phyloP scores from a whole-genome alignment of 208 protist genomes.

The Trypanosoma boissoni region DNA sequence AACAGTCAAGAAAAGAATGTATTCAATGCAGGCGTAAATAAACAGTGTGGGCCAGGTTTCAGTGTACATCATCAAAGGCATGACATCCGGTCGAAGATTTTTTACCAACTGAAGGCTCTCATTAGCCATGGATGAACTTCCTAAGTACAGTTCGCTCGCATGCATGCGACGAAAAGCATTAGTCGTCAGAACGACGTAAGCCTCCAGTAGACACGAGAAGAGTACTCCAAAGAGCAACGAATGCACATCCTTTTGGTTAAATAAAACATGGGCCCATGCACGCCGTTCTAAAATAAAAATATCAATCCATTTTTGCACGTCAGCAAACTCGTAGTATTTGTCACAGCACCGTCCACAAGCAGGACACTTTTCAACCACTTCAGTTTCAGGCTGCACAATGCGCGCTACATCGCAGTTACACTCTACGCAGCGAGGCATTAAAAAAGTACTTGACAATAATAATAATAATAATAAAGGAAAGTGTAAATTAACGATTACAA shows the following conservation, averaged over 20 bases:
- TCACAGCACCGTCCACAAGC: constrained; percentile 58
- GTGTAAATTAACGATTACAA: constrained; percentile 19
- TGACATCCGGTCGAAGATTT: constrained; percentile 39
- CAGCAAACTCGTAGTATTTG: constrained; percentile 72
- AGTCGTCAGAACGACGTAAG: constrained; percentile 64
- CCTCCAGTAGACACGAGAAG: constrained; percentile 63
- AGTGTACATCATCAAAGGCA: constrained; percentile 47
- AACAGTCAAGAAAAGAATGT: constrained; percentile 43
- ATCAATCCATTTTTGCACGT: constrained; percentile 75
- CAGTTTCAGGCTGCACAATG: constrained; percentile 69
- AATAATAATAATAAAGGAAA: constrained; percentile 10
- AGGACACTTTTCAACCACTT: constrained; percentile 69
- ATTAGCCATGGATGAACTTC: neutral
- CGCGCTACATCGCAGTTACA: constrained; percentile 41
- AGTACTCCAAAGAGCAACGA: constrained; percentile 31
- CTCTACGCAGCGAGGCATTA: constrained; percentile 81
- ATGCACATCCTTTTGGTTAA: constrained; percentile 37
- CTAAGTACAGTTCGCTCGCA: neutral
- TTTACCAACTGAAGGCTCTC: constrained; percentile 64
- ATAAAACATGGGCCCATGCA: constrained; percentile 79
- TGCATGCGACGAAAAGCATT: constrained; percentile 29
- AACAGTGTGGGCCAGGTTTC: constrained; percentile 49
- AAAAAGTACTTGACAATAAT: neutral
- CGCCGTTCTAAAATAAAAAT: constrained; percentile 56
- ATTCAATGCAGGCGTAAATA: constrained; percentile 57